Conservation (phyloP, 371 early-diverging fungal genomes). For the Conidiobolus incongruus region DNA sequence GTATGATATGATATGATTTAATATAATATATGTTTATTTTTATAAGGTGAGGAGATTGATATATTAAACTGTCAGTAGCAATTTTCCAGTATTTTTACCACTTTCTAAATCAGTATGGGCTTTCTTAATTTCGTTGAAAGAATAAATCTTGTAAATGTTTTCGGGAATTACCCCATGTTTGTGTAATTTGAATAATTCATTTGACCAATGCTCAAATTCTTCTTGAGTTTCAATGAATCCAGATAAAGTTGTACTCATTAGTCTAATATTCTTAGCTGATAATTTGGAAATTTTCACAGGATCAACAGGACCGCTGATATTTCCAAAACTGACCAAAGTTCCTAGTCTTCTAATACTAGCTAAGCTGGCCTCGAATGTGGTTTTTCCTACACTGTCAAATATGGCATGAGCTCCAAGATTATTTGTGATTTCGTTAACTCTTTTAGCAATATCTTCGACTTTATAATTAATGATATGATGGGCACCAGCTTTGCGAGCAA, state of each 20-base stretch:
- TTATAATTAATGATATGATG: constrained; percentile 57
- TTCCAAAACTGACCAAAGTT: constrained; percentile 73
- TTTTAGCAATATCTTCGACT: constrained; percentile 25
- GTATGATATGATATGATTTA: too few species aligned
- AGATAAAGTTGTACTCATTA: constrained; percentile 59
- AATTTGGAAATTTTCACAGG: constrained; percentile 48
- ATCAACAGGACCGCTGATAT: constrained; percentile 67
- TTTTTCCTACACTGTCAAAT: constrained; percentile 82
- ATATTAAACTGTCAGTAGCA: too few species aligned
- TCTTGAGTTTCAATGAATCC: constrained; percentile 37
- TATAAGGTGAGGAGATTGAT: too few species aligned
- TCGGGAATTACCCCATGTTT: constrained; percentile 25
- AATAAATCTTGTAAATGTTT: constrained; percentile 47
- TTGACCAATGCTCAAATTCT: constrained; percentile 35
- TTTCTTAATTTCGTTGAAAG: constrained; percentile 37
- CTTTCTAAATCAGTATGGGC: constrained; percentile 67
- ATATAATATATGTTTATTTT: too few species aligned
- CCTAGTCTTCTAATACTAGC: constrained; percentile 57
- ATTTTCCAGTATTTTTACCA: constrained; percentile 52
- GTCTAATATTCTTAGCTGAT: constrained; percentile 36
- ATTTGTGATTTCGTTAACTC: constrained; percentile 27
- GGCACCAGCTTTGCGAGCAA: constrained; percentile 49
- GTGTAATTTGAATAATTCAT: constrained; percentile 32
- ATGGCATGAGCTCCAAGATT: constrained; percentile 71
- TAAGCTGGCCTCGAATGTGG: constrained; percentile 58